These are phyloP conservation scores for Pseudogymnoascus sp. DNA, from an alignment of 2,329 filamentous ascomycete genomes.

Conservation along the genomic window DNA sequence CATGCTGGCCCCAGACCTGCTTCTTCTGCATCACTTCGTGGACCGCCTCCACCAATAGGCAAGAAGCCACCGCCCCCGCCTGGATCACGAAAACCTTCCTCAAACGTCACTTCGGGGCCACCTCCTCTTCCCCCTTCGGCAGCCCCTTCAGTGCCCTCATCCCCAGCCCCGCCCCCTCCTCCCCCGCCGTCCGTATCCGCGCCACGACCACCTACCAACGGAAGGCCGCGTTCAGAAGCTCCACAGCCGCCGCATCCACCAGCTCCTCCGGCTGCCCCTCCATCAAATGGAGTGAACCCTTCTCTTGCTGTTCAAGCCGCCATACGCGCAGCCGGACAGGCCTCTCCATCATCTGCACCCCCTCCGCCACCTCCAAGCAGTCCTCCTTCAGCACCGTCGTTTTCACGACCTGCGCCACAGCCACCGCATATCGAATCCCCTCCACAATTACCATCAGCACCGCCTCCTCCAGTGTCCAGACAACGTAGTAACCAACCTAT, in stretches of 20 bases:
- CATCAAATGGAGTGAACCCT: slow-evolving; percentile 23
- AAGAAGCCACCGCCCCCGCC: slow-evolving; percentile 64
- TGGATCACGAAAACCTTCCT: slow-evolving; percentile 48
- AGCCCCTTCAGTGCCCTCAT: slow-evolving; percentile 29
- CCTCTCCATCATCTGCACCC: slow-evolving; percentile 30
- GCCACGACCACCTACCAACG: slow-evolving; percentile 21
- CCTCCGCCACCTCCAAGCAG: slow-evolving; percentile 34
- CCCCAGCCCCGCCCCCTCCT: slow-evolving; percentile 29
- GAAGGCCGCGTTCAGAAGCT: slow-evolving; percentile 16
- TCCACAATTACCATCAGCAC: slow-evolving; percentile 32
- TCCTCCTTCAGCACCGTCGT: slow-evolving; percentile 33
- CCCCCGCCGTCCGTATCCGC: slow-evolving; percentile 21
- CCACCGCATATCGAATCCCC: slow-evolving; percentile 29
- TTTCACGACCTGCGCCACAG: slow-evolving; percentile 28
- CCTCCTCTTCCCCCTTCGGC: slow-evolving; percentile 33
- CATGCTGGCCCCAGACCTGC: slow-evolving; percentile 45
- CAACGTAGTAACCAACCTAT: slow-evolving; percentile 35
- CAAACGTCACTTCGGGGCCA: slow-evolving; percentile 34
- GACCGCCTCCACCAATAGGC: slow-evolving; percentile 68
- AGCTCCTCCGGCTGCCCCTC: slow-evolving; percentile 31
- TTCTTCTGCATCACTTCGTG: slow-evolving; percentile 50
- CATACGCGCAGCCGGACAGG: slow-evolving; percentile 36
- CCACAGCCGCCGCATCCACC: slow-evolving; percentile 25
- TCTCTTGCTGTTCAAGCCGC: slow-evolving; percentile 38
- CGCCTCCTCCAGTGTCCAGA: slow-evolving; percentile 31